A percentile compares a stretch with the other conserved stretches of the same genome.
These are phyloP conservation scores for Rehmannia glutinosa DNA, from an alignment of 257 asterid genomes.

Conservation along the genomic window DNA sequence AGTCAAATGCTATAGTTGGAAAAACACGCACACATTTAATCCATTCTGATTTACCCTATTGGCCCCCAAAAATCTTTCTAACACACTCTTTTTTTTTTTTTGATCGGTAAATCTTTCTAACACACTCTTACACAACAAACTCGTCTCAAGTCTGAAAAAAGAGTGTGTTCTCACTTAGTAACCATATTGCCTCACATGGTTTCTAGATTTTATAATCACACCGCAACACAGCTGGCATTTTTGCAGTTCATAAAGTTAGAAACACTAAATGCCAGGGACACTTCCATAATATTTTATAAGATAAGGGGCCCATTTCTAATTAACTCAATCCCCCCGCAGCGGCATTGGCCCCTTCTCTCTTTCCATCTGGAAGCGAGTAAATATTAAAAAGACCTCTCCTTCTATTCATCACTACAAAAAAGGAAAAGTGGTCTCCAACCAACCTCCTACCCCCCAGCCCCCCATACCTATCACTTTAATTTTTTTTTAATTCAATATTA, in stretches of 20 bases:
- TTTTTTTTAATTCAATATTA: no score
- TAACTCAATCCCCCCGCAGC: not conserved
- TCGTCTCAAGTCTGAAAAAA: not conserved
- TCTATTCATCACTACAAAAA: not conserved
- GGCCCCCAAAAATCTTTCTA: not conserved
- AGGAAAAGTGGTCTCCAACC: conserved; percentile 62
- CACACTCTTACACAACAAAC: not conserved
- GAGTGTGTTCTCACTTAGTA: conserved; percentile 19
- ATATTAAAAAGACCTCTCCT: not conserved
- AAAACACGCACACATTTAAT: not conserved
- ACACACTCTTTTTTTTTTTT: no score
- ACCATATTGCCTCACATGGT: conserved; percentile 24
- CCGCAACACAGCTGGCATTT: conserved; percentile 38
- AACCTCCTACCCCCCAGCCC: conserved; percentile 23
- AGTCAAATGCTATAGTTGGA: not conserved
- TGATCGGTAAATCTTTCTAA: not conserved
- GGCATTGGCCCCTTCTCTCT: conserved; percentile 6
- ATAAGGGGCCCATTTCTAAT: conserved; percentile 12
- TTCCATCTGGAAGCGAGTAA: conserved; percentile 39
- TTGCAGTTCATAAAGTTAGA: conserved; percentile 18
- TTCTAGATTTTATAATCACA: conserved; percentile 16
- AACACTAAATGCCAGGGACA: conserved; percentile 23
- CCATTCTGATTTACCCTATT: not conserved
- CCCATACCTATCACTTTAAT: not conserved
- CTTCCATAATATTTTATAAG: conserved; percentile 2